These are phyloP conservation scores for Aspergillus taichungensis DNA, from an alignment of 495 filamentous ascomycete species.

Conservation along the genomic window DNA sequence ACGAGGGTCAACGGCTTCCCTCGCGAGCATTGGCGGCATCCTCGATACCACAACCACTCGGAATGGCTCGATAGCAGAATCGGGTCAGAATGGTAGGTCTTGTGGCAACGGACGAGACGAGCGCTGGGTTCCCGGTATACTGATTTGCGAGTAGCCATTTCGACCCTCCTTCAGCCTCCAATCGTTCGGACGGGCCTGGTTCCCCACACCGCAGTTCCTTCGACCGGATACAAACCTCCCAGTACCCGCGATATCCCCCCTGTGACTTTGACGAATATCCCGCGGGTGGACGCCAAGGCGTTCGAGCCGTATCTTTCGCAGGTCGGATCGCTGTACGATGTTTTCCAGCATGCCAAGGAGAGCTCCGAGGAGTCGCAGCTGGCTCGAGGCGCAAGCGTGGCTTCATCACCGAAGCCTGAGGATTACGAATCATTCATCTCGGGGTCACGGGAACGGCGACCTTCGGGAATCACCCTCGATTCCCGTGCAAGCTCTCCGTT, in stretches of 20 bases:
- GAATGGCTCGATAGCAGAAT: conserved; percentile 60
- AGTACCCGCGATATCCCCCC: conserved; percentile 92
- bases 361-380: conserved; percentile 39
- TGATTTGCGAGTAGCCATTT: conserved; percentile 57
- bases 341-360: conserved; percentile 68
- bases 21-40: conserved; percentile 67
- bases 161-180: conserved; percentile 81
- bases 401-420: conserved; percentile 23
- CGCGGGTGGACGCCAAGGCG: conserved; percentile 64
- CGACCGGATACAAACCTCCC: conserved; percentile 67
- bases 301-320: conserved; percentile 81
- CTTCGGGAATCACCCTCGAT: conserved; percentile 26
- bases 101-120: background rate
- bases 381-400: conserved; percentile 18
- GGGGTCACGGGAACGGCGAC: conserved; percentile 30
- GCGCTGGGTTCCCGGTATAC: conserved; percentile 2
- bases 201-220: conserved; percentile 58
- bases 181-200: conserved; percentile 81
- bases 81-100: conserved; percentile 65
- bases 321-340: conserved; percentile 74
- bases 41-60: conserved; percentile 53
- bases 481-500: conserved; percentile 36
- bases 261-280: conserved; percentile 84
- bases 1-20: conserved; percentile 77
- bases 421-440: conserved; percentile 28